Evolutionary conservation across 1,284 basidiomycete species (phyloP).

Genomic region (Grifola frondosa): DNA sequence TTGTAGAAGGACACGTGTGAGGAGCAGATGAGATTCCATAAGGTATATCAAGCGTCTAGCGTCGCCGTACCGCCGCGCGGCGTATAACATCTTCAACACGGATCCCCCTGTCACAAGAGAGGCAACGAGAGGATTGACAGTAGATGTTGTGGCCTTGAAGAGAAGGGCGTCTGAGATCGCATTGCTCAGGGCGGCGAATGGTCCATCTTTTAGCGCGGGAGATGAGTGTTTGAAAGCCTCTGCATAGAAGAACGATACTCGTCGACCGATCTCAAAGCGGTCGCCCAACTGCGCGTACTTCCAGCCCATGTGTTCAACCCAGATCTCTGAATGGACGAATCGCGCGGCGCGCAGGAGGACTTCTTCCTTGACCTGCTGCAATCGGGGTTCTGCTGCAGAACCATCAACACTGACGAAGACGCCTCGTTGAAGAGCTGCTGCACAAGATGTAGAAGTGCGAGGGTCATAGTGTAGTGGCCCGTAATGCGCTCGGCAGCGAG

Average conservation of each 20-base stretch:
- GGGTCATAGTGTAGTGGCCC: slow-evolving; percentile 79
- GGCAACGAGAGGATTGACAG: slow-evolving; percentile 73
- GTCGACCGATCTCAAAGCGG: slow-evolving; percentile 75
- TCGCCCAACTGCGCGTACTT: slow-evolving; percentile 77
- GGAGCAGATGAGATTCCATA: slow-evolving; percentile 62
- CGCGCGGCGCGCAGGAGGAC: slow-evolving; percentile 74
- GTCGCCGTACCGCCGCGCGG: slow-evolving; percentile 66
- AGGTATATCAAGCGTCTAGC: slow-evolving; percentile 67
- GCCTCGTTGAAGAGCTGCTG: slow-evolving; percentile 76
- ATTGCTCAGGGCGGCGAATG: slow-evolving; percentile 59
- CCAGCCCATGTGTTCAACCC: slow-evolving; percentile 84
- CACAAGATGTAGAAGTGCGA: slow-evolving; percentile 75
- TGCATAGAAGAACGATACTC: slow-evolving; percentile 65
- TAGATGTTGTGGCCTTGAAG: slow-evolving; percentile 68
- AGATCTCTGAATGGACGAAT: slow-evolving; percentile 83
- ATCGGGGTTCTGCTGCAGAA: slow-evolving; percentile 56
- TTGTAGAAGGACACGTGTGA: slow-evolving; percentile 61
- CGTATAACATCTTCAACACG: slow-evolving; percentile 58
- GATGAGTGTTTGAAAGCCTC: slow-evolving; percentile 66
- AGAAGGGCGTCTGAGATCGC: slow-evolving; percentile 68
- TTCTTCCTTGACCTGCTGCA: slow-evolving; percentile 76
- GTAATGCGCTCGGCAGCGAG: slow-evolving; percentile 69
- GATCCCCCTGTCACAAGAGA: slow-evolving; percentile 62
- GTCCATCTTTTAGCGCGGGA: slow-evolving; percentile 47
- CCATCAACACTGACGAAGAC: slow-evolving; percentile 50